phyloP scores from a whole-genome alignment of 2,329 filamentous ascomycete species.

The Botrytis paeoniae region DNA sequence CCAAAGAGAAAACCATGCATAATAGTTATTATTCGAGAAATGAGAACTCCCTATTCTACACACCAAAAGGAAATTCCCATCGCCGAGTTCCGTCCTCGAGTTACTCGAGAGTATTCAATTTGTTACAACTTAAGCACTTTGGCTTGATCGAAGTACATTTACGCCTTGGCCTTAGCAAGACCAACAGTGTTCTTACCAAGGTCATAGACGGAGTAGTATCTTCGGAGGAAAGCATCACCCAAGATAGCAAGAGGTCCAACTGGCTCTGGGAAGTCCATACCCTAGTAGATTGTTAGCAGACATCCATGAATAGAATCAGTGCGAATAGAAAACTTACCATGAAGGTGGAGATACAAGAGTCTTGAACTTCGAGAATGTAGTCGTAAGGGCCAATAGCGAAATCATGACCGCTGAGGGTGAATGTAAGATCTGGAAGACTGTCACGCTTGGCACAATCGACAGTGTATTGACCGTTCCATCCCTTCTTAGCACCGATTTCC shows the following conservation, averaged over 20 bases:
- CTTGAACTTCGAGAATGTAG: slow-evolving; percentile 94
- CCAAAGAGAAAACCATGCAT: slow-evolving; percentile 2
- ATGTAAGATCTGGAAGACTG: slow-evolving; percentile 83
- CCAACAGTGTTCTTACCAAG: slow-evolving; percentile 85
- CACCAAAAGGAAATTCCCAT: slow-evolving; percentile 13
- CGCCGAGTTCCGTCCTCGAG: background rate
- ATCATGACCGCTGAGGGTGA: slow-evolving; percentile 85
- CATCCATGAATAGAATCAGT: slow-evolving; percentile 56
- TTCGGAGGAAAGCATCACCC: slow-evolving; percentile 80
- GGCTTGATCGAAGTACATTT: background rate
- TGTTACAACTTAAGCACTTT: slow-evolving; percentile 14
- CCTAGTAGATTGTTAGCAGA: slow-evolving; percentile 79
- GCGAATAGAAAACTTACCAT: slow-evolving; percentile 56
- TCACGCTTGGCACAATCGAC: slow-evolving; percentile 84
- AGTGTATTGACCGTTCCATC: slow-evolving; percentile 94
- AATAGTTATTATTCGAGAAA: slow-evolving; percentile 12
- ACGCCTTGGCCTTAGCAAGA: slow-evolving; percentile 69
- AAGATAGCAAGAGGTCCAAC: slow-evolving; percentile 91
- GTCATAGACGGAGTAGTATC: slow-evolving; percentile 95
- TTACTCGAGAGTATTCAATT: background rate
- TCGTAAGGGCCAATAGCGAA: slow-evolving; percentile 87
- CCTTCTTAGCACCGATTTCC: slow-evolving; percentile 97
- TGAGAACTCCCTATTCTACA: slow-evolving; percentile 16
- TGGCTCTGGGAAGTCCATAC: slow-evolving; percentile 63
- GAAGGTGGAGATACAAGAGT: slow-evolving; percentile 95